phyloP scores from a whole-genome alignment of 176 grass and related monocot genomes.

The barley (Hordeum vulgare) region MorexV3_pseudomolecules_assembly NC_058520.1:535322134-535322633 shows the following conservation, averaged over 20 bases:
- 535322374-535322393: not conserved
- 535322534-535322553: no score
- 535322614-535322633: not conserved
- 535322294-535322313: not conserved
- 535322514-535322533: not conserved
- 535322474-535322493: no score
- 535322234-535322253: not conserved
- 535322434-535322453: not conserved
- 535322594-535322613: not conserved
- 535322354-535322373: not conserved
- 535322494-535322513: not conserved
- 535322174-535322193: not conserved
- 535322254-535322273: constrained; percentile 1
- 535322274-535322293: not conserved
- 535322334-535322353: not conserved
- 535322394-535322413: not conserved
- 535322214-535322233: not conserved
- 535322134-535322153: not conserved
- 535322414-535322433: no score
- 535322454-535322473: not conserved
- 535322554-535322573: not conserved
- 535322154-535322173: not conserved
- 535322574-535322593: not conserved
- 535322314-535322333: not conserved
- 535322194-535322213: not conserved